phyloP scores from a whole-genome alignment of 345 rosid species.

The Arabidopsis arenosa region DNA sequence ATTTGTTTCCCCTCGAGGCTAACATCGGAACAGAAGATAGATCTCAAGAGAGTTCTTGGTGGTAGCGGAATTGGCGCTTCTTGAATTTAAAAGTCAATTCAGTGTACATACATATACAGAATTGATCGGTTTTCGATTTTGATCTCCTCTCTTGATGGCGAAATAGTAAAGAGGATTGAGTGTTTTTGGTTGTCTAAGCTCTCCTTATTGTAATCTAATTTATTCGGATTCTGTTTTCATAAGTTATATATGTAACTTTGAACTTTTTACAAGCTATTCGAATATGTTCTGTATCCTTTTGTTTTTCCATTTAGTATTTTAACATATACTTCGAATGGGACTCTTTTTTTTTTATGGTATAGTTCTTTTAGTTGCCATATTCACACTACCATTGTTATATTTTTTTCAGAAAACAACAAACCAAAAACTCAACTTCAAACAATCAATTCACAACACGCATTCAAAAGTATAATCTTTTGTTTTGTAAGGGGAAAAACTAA shows the following conservation, averaged over 20 bases:
- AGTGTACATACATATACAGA: conserved; percentile 54
- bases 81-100: conserved; percentile 28
- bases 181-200: neutral
- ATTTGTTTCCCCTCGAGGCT: conserved; percentile 63
- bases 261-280: neutral
- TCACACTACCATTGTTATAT: neutral
- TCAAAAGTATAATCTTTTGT: neutral
- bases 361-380: neutral
- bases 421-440: conserved; percentile 2
- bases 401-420: conserved; percentile 14
- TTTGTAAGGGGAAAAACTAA: neutral
- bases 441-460: conserved; percentile 12
- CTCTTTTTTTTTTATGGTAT: no score
- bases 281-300: neutral
- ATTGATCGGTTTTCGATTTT: neutral
- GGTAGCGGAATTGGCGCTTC: conserved; percentile 42
- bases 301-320: neutral
- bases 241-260: neutral
- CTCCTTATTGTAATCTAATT: neutral
- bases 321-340: neutral
- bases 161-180: neutral
- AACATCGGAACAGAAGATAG: conserved; percentile 63
- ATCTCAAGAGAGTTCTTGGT: conserved; percentile 65
- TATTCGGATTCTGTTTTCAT: neutral
- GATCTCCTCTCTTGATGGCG: neutral